Evolutionary conservation across 495 filamentous ascomycete genomes (phyloP), one percentile per base, ranked within the genome.

Genomic region (Chaetomium tenue): DNA sequence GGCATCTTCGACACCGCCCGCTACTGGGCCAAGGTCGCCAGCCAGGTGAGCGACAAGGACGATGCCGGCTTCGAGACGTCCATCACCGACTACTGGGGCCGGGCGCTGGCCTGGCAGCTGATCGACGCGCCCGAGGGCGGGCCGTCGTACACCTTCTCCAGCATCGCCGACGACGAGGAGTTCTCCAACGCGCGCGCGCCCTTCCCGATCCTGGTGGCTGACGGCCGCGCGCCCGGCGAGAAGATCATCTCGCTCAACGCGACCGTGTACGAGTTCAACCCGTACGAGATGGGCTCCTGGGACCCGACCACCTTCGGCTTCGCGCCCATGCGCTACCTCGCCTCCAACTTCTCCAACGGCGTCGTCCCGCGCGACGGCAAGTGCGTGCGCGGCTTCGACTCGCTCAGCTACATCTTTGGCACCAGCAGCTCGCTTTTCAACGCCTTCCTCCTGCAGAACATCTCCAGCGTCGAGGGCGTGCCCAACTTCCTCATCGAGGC

Each of bases 381-480:
- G 33, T 98, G 93, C 72, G 80, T 95, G 4, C 74, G 77, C 9
- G 93, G 93, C 5, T 95, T 91, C 68, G 93, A 98, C 78, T 91
- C 91, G 70, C 84, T 82, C 50, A 92, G 91, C 25, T 98, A 83
- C 73, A 77, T 96, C 39, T 92, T 96, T 84, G 94, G 93, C 39
- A 96, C 93, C 0, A 93, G 89, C n/a, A 91, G 88, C 22, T 88
- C 88, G 12, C 83, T 97, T 39, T 97, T 98, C 86, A 97, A 98
- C 77, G 60, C 70, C 58, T 82, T 88, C 74, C 69, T 94, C 2
- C 81, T 92, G 0, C 71, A 85, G 44, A 79, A 91, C 65, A 68
- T 78, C 63, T 72, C 75, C 28, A 76, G 82, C 63, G 70, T 67
- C 30, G 47, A 81, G 12, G 70, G 73, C 26, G 60, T 93, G 4